phyloP scores from a whole-genome alignment of 306 rosid species.

The Argentina anserina region DNA sequence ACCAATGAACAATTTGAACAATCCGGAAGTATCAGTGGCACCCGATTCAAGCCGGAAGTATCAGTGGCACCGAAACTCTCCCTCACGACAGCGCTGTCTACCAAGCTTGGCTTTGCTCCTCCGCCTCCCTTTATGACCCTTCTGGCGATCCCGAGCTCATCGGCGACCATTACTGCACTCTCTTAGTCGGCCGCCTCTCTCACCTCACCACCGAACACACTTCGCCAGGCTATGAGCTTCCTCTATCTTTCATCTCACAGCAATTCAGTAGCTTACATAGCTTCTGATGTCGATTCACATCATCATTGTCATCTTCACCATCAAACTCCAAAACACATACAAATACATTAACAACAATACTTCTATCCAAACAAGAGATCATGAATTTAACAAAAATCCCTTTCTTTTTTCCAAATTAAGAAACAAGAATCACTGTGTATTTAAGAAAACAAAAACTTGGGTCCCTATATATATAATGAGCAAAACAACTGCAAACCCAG shows the following conservation, averaged over 20 bases:
- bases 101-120: constrained; percentile 73
- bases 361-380: constrained; percentile 20
- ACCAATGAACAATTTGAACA: too few species aligned
- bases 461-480: neutral
- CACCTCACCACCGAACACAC: constrained; percentile 58
- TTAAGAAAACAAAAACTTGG: neutral
- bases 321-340: constrained; percentile 35
- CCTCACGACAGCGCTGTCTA: constrained; percentile 83
- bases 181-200: constrained; percentile 77
- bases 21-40: too few species aligned
- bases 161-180: constrained; percentile 77
- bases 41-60: constrained; percentile 93
- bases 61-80: constrained; percentile 75
- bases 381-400: neutral
- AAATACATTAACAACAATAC: constrained; percentile 9
- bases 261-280: constrained; percentile 38
- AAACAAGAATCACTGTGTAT: constrained; percentile 18
- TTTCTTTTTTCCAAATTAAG: neutral
- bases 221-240: too few species aligned
- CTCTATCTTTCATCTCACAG: constrained; percentile 27
- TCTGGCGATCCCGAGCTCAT: constrained; percentile 64
- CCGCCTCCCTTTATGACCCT: constrained; percentile 83
- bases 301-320: constrained; percentile 32
- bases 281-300: constrained; percentile 41
- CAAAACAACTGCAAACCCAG: neutral